Conservation (phyloP, 1,284 basidiomycete species). For the Taiwanofungus camphoratus region DNA sequence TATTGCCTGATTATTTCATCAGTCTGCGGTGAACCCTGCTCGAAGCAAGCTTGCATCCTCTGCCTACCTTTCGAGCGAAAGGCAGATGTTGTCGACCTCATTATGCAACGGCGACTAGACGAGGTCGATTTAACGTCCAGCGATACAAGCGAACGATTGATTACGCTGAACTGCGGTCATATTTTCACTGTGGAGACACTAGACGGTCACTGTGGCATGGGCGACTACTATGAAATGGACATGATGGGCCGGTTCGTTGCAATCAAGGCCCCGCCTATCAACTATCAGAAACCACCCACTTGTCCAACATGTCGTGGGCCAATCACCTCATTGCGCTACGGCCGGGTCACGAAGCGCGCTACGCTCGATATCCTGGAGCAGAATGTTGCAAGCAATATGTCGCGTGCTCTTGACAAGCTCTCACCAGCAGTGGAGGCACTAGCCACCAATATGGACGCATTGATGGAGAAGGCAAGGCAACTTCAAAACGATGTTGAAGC, state of each 20-base stretch:
- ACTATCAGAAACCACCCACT: slow-evolving; percentile 40
- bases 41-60: slow-evolving; percentile 45
- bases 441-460: neutral
- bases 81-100: slow-evolving; percentile 51
- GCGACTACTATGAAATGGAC: slow-evolving; percentile 42
- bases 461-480: slow-evolving; percentile 15
- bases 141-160: slow-evolving; percentile 45
- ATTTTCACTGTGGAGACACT: slow-evolving; percentile 69
- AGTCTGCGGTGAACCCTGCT: slow-evolving; percentile 71
- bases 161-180: slow-evolving; percentile 61
- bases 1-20: slow-evolving; percentile 36
- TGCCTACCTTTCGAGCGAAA: slow-evolving; percentile 42
- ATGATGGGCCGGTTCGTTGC: slow-evolving; percentile 35
- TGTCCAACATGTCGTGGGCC: slow-evolving; percentile 52
- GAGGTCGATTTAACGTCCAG: slow-evolving; percentile 42
- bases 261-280: slow-evolving; percentile 34
- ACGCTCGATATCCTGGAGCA: slow-evolving; percentile 57
- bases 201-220: slow-evolving; percentile 52
- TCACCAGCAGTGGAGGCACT: slow-evolving; percentile 22
- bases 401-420: slow-evolving; percentile 32
- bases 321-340: slow-evolving; percentile 50
- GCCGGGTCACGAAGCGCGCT: slow-evolving; percentile 55
- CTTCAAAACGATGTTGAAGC: slow-evolving; percentile 6
- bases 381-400: slow-evolving; percentile 52
- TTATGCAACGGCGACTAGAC: slow-evolving; percentile 45